These are phyloP conservation scores for Wickerhamiella dianesei DNA, from an alignment of 805 yeast genomes.

Conservation along the genomic window DNA sequence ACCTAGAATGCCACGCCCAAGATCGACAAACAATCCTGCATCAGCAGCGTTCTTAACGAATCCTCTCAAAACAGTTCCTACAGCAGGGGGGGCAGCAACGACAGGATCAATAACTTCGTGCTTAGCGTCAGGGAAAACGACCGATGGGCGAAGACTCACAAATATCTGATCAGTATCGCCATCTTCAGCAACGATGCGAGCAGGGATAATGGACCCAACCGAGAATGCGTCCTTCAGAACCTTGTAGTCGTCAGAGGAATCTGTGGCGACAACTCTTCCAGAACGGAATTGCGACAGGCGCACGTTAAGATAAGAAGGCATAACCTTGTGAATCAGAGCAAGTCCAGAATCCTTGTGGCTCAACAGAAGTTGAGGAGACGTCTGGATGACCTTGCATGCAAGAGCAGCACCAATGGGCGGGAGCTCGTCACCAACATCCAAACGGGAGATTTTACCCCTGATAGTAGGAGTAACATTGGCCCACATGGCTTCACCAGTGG, in stretches of 20 bases:
- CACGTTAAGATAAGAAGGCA: constrained; percentile 48
- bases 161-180: constrained; percentile 5
- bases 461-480: constrained; percentile 55
- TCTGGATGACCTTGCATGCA: constrained; percentile 38
- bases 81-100: constrained; percentile 5
- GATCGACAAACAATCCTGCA: constrained; percentile 60
- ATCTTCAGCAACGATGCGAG: constrained; percentile 19
- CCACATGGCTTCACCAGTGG: constrained; percentile 41
- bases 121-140: background rate
- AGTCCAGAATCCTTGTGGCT: constrained; percentile 42
- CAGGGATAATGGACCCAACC: constrained; percentile 42
- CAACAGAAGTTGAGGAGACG: constrained; percentile 29
- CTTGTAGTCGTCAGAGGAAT: constrained; percentile 57
- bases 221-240: constrained; percentile 24
- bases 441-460: constrained; percentile 50
- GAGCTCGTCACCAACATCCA: constrained; percentile 46
- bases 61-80: constrained; percentile 69
- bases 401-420: constrained; percentile 65
- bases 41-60: constrained; percentile 61
- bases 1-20: constrained; percentile 60
- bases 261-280: constrained; percentile 59
- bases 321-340: constrained; percentile 46
- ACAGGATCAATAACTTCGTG: constrained; percentile 27
- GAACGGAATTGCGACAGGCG: constrained; percentile 51
- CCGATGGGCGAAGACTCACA: constrained; percentile 3